Percentiles rank a stretch among this genome's conserved stretches.
phyloP scores from a whole-genome alignment of 768 basidiomycete species.

The Tricholoma hemisulphureum region DNA sequence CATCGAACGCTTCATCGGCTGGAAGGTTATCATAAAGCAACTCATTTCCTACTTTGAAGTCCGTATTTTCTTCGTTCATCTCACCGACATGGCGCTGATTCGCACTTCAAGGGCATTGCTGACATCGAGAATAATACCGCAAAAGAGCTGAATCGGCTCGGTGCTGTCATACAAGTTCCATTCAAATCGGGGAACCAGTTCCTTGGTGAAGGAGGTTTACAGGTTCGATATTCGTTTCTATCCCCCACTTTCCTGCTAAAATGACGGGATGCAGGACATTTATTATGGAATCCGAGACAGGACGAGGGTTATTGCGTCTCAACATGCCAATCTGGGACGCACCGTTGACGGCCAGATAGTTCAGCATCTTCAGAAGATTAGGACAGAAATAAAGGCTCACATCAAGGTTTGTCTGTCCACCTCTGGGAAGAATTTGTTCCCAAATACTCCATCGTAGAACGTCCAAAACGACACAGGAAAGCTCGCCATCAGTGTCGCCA shows the following conservation, averaged over 20 bases:
- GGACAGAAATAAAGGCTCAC: conserved; percentile 94
- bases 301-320: conserved; percentile 89
- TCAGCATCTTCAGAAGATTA: conserved; percentile 92
- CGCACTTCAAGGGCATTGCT: conserved; percentile 39
- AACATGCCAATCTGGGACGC: conserved; percentile 92
- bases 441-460: conserved; percentile 45
- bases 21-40: conserved; percentile 97
- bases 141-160: conserved; percentile 87
- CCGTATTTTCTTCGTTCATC: neutral
- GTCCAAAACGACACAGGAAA: conserved; percentile 95
- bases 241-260: neutral
- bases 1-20: conserved; percentile 89
- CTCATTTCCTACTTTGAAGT: conserved; percentile 84
- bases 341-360: conserved; percentile 97
- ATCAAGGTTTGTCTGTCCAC: conserved; percentile 64
- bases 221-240: conserved; percentile 42
- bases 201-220: conserved; percentile 91
- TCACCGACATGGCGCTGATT: neutral
- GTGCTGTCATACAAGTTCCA: conserved; percentile 95
- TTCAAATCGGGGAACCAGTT: conserved; percentile 96
- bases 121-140: conserved; percentile 97
- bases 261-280: conserved; percentile 58
- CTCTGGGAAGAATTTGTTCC: too few relatives aligned
- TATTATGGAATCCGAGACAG: conserved; percentile 95
- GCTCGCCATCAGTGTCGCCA: conserved; percentile 85